A percentile compares a stretch with the other conserved stretches of the same genome.
phyloP scores from a whole-genome alignment of 768 basidiomycete genomes.

The Psilocybe tampanensis region DNA sequence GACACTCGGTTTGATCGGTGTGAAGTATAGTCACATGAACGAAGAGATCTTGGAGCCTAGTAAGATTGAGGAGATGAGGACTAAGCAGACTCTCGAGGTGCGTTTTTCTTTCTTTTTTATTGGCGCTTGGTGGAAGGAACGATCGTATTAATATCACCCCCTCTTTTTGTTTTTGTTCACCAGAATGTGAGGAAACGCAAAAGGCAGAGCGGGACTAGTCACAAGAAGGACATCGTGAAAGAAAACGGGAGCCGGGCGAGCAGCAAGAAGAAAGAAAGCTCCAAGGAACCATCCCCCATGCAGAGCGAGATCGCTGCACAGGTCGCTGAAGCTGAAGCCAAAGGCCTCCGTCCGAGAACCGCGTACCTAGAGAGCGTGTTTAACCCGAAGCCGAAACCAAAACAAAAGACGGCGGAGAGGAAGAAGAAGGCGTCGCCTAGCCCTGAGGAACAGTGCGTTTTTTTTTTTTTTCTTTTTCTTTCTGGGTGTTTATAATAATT shows the following conservation, averaged over 20 bases:
- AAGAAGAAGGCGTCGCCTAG: constrained; percentile 30
- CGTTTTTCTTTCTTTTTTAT: constrained; percentile 4
- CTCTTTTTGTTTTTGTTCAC: constrained; percentile 11
- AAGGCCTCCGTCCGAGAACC: too few species aligned
- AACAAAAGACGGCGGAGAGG: constrained; percentile 3
- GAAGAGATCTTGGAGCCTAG: constrained; percentile 70
- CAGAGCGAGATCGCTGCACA: too few species aligned
- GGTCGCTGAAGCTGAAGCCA: too few species aligned
- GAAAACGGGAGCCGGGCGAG: background rate
- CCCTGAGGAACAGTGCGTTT: constrained; percentile 52
- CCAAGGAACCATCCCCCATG: background rate
- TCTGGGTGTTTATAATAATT: too few species aligned
- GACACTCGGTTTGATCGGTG: constrained; percentile 60
- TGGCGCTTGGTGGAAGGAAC: too few species aligned
- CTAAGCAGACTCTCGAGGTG: constrained; percentile 56
- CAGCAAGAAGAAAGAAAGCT: background rate
- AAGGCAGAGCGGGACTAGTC: constrained; percentile 16
- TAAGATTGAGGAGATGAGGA: constrained; percentile 66
- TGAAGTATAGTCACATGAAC: constrained; percentile 76
- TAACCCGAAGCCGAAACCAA: too few species aligned
- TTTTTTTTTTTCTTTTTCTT: background rate
- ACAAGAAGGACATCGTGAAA: constrained; percentile 17
- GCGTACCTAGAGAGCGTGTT: too few species aligned
- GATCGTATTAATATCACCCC: too few species aligned
- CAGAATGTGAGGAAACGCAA: constrained; percentile 26